Evolutionary conservation across 2,329 filamentous ascomycete species (phyloP).

Genomic region (Thielaviopsis punctulata): DNA sequence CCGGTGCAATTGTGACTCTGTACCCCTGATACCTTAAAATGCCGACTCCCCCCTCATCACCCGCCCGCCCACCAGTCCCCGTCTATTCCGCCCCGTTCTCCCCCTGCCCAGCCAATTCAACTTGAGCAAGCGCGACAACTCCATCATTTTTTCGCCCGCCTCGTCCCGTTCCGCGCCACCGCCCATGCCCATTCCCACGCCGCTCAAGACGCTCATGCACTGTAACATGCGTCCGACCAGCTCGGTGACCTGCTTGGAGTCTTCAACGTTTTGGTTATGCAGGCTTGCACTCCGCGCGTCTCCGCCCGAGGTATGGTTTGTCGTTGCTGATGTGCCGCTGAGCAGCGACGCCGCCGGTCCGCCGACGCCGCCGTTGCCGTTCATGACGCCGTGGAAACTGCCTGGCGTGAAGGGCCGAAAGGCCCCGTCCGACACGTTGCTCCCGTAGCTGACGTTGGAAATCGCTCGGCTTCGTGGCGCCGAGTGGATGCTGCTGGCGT

Average conservation of each 20-base stretch:
- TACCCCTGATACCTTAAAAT: neutral
- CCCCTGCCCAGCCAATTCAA: conserved; percentile 92
- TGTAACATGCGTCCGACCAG: conserved; percentile 92
- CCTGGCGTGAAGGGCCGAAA: conserved; percentile 35
- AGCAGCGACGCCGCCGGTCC: neutral
- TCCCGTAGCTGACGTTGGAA: conserved; percentile 60
- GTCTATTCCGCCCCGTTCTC: conserved; percentile 70
- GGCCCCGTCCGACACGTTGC: conserved; percentile 24
- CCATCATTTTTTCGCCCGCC: conserved; percentile 60
- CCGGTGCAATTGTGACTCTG: too few relatives aligned
- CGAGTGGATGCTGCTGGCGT: conserved; percentile 15
- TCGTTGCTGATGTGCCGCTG: neutral
- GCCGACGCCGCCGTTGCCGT: conserved; percentile 11
- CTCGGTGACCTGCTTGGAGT: conserved; percentile 71
- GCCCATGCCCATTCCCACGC: conserved; percentile 32
- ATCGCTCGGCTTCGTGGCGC: conserved; percentile 56
- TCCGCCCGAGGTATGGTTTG: neutral
- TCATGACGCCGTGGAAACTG: conserved; percentile 19
- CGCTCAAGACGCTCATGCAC: conserved; percentile 79
- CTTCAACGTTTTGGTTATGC: conserved; percentile 43
- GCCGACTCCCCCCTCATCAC: conserved; percentile 28
- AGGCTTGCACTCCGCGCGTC: conserved; percentile 18
- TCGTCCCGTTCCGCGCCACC: conserved; percentile 42
- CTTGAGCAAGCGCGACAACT: conserved; percentile 74
- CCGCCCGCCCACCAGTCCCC: conserved; percentile 67